Evolutionary conservation across 208 protist genomes (phyloP), one percentile per base, ranked within the genome.

Genomic region (Porcisia hertigi): DNA sequence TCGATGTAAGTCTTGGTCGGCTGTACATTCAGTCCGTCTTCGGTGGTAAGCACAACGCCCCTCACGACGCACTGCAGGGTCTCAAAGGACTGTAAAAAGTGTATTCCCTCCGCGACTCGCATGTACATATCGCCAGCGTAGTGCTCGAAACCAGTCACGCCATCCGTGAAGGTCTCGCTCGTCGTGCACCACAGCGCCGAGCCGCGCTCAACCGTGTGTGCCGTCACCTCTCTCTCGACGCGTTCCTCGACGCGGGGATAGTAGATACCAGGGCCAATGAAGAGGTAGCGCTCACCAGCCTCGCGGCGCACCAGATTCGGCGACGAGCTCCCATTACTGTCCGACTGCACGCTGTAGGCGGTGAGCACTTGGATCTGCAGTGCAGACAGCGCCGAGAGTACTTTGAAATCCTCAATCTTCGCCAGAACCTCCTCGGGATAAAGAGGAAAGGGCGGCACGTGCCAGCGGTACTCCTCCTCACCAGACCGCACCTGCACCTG

Each of bases 401-500:
- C 87, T 3, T 66, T 52, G 20, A 98, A 71, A 41, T 93, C 87
- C 54, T 34, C 47, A 1, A 94, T 64, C 62, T 63, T 20, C n/a
- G 84, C 71, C 14, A 98, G 41, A 54, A 62, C 25, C 82, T 98
- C 96, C 47, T 95, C 93, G 1, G 97, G 97, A 71, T 97, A 98
- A 23, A 98, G 86, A 47, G 97, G 93, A 83, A 99, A 98, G 43
- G 95, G 91, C 8, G 88, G 65, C 43, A 88, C 79, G 41, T 83
- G 74, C 73, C 89, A 91, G 59, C 94, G 92, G 45, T 98, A 87
- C 72, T 98, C 96, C 66, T 81, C 58, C 65, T 97, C 93, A 30
- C 96, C 97, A n/a, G 92, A 62, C 16, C 84, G 79, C 45, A 97
- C 83, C 78, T 93, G 87, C 53, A 90, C 88, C 88, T 98, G 92